Conservation (phyloP, 805 yeast genomes). For the Starmerella sp. region DNA sequence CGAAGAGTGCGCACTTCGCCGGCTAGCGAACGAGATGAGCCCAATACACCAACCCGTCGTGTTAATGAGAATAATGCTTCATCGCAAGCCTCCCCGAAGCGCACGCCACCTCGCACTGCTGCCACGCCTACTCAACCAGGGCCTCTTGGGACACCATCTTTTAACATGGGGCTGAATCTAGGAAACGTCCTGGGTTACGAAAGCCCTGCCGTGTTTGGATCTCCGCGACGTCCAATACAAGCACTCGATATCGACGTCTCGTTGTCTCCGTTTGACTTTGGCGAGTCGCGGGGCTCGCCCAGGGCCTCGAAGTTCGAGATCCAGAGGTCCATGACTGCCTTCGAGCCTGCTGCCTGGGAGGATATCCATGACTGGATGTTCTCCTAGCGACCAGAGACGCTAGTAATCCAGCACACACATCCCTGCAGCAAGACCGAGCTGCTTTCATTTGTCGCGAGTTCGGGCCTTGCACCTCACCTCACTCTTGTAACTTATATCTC, state of each 20-base stretch:
- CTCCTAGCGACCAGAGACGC: neutral
- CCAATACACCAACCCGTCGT: conserved; percentile 8
- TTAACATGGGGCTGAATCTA: neutral
- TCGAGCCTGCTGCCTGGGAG: conserved; percentile 23
- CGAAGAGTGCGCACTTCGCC: conserved; percentile 20
- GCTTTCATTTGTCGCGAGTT: too few relatives aligned
- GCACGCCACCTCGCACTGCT: neutral
- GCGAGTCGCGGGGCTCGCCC: conserved; percentile 18
- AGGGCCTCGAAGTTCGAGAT: conserved; percentile 17
- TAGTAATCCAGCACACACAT: too few relatives aligned
- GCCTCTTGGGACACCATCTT: neutral
- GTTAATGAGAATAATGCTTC: neutral
- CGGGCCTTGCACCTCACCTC: neutral
- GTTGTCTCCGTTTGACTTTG: conserved; percentile 11
- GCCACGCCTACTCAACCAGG: neutral
- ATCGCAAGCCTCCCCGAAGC: neutral
- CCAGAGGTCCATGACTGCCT: conserved; percentile 21
- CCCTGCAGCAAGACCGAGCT: too few relatives aligned
- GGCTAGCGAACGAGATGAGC: neutral
- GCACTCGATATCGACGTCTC: conserved; percentile 5
- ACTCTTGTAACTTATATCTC: conserved; percentile 2
- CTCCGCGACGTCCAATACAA: conserved; percentile 13
- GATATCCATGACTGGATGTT: conserved; percentile 23
- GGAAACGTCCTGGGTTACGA: conserved; percentile 11
- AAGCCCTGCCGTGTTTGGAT: conserved; percentile 13